phyloP scores from a whole-genome alignment of 148 eudicot species.

The Chenopodium berlandieri region DNA sequence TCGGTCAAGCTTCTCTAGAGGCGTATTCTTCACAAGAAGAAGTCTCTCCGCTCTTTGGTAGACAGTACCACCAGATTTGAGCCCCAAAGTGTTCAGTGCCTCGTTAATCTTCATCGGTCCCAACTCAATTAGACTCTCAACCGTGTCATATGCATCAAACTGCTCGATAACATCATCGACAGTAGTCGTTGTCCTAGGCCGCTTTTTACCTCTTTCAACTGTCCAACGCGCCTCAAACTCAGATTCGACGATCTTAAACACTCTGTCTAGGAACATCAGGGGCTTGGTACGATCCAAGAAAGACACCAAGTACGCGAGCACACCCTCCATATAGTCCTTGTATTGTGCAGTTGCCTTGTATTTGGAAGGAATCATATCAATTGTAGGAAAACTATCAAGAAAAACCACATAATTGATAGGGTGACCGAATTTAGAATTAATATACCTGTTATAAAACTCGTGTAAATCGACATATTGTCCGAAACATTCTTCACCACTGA shows the following conservation, averaged over 20 bases:
- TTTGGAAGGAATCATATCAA: not conserved
- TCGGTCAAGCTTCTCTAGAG: not conserved
- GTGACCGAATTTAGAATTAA: conserved; percentile 6
- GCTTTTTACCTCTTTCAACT: not conserved
- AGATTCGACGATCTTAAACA: not conserved
- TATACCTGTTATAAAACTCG: not conserved
- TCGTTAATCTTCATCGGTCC: conserved; percentile 11
- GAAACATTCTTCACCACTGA: conserved; percentile 11
- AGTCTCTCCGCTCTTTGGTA: conserved; percentile 14
- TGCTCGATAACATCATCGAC: no score
- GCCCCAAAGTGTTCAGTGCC: conserved; percentile 5
- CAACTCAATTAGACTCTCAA: conserved; percentile 15
- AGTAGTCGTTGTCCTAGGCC: not conserved
- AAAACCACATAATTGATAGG: not conserved
- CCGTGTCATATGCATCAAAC: not conserved
- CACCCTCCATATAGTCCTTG: not conserved
- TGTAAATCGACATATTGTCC: conserved; percentile 12
- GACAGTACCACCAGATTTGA: conserved; percentile 19
- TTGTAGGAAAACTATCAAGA: not conserved
- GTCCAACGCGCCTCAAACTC: not conserved
- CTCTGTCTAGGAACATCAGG: not conserved
- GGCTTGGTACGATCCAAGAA: conserved; percentile 9
- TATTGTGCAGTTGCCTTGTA: not conserved
- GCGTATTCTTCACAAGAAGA: not conserved
- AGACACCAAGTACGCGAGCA: conserved; percentile 1